Conservation (phyloP, 2,329 filamentous ascomycete species). For the Massarina eburnea region DNA sequence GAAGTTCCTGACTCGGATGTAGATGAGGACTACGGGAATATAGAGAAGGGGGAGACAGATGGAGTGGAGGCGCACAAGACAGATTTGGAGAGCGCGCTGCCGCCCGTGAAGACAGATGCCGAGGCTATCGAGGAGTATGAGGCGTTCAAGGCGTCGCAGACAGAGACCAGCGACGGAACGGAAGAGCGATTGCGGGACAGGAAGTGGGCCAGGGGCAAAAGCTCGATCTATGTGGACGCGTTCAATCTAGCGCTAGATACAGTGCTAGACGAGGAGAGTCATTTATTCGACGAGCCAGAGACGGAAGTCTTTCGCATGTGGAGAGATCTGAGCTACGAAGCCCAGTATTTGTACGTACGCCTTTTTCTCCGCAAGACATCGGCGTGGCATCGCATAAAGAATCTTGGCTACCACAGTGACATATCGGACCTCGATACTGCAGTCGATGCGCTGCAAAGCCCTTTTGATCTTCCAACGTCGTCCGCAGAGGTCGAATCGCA, state of each 20-base stretch:
- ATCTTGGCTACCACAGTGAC: slow-evolving; percentile 79
- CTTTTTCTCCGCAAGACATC: slow-evolving; percentile 90
- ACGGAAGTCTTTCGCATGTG: slow-evolving; percentile 75
- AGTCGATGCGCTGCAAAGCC: slow-evolving; percentile 64
- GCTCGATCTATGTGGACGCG: slow-evolving; percentile 94
- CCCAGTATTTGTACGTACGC: slow-evolving; percentile 92
- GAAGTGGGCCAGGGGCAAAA: slow-evolving; percentile 74
- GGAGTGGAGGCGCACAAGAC: slow-evolving; percentile 52
- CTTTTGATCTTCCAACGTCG: slow-evolving; percentile 56
- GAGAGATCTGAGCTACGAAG: slow-evolving; percentile 74
- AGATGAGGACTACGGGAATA: slow-evolving; percentile 34
- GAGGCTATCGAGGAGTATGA: slow-evolving; percentile 82
- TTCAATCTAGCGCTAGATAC: slow-evolving; percentile 92
- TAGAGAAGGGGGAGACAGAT: slow-evolving; percentile 25
- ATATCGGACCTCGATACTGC: slow-evolving; percentile 72
- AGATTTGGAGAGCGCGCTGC: slow-evolving; percentile 71
- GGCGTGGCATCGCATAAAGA: slow-evolving; percentile 82
- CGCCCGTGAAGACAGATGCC: slow-evolving; percentile 63
- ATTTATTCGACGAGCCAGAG: slow-evolving; percentile 83
- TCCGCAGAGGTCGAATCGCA: slow-evolving; percentile 40
- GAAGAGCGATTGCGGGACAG: slow-evolving; percentile 58
- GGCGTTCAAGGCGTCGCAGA: slow-evolving; percentile 61
- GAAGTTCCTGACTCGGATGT: slow-evolving; percentile 46
- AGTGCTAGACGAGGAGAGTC: slow-evolving; percentile 83
- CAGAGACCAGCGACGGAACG: slow-evolving; percentile 40